phyloP scores from a whole-genome alignment of 108 stramenopile genomes.

The Skeletonema potamos region DNA sequence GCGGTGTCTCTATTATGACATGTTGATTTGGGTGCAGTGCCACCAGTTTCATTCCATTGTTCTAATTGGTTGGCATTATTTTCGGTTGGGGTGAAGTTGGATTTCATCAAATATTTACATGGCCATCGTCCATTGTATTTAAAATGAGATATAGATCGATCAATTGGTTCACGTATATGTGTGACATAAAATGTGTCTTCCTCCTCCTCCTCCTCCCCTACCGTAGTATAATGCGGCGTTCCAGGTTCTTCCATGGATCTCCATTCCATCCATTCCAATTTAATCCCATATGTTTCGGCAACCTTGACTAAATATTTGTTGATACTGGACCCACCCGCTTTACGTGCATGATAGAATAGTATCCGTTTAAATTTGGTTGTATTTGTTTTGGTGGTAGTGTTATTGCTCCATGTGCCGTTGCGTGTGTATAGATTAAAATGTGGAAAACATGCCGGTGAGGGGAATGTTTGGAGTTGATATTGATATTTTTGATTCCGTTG shows the following conservation, averaged over 20 bases:
- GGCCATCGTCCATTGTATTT: conserved; percentile 46
- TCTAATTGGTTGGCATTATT: conserved; percentile 26
- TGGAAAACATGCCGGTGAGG: conserved; percentile 36
- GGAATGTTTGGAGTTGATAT: background rate
- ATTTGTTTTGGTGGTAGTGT: too few relatives aligned
- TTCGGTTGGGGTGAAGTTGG: conserved; percentile 15
- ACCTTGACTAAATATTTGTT: conserved; percentile 32
- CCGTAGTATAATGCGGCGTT: background rate
- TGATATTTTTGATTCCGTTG: background rate
- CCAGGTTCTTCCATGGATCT: conserved; percentile 28
- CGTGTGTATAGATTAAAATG: conserved; percentile 30
- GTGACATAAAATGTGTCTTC: conserved; percentile 46
- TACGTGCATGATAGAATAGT: conserved; percentile 44
- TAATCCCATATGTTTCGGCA: conserved; percentile 21
- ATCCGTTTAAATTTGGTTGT: conserved; percentile 32
- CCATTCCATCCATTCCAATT: conserved; percentile 18
- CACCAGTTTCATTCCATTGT: conserved; percentile 27
- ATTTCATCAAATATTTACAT: conserved; percentile 7
- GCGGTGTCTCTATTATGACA: background rate
- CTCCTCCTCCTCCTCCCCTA: background rate
- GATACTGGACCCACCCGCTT: conserved; percentile 35
- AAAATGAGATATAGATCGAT: conserved; percentile 6
- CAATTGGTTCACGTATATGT: conserved; percentile 36
- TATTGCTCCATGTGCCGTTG: conserved; percentile 22
- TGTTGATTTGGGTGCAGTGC: background rate